Conservation (phyloP, 176 grass and related monocot genomes). For the Coix lacrymajobi region DNA sequence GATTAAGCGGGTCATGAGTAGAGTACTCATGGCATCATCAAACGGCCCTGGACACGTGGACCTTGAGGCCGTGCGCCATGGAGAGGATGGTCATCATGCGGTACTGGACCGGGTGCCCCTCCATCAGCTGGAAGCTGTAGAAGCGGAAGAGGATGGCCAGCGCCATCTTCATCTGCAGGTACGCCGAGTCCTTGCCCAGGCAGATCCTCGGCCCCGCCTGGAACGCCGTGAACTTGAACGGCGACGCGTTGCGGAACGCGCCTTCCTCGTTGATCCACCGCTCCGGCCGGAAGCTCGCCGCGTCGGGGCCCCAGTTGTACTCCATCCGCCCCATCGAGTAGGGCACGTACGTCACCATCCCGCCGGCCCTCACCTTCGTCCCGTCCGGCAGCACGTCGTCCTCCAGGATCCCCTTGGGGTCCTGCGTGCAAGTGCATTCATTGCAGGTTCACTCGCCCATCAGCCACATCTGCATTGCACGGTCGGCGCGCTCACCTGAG, state of each 20-base stretch:
- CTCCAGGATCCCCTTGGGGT: conserved; percentile 80
- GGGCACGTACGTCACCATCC: conserved; percentile 91
- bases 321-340: conserved; percentile 97
- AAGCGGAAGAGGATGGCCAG: conserved; percentile 80
- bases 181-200: conserved; percentile 93
- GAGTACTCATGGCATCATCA: too few relatives aligned
- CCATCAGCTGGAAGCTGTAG: conserved; percentile 64
- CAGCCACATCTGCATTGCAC: background rate
- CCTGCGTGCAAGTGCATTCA: conserved; percentile 20
- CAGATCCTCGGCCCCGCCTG: conserved; percentile 92
- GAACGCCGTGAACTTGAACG: conserved; percentile 99
- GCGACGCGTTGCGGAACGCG: conserved; percentile 62
- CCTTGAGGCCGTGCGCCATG: conserved; percentile 87
- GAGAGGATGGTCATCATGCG: conserved; percentile 96
- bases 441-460: background rate
- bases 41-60: conserved; percentile 49
- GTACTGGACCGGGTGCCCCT: conserved; percentile 70
- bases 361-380: conserved; percentile 73
- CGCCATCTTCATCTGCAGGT: conserved; percentile 97
- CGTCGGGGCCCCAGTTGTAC: conserved; percentile 94
- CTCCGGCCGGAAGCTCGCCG: conserved; percentile 61
- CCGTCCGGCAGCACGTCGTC: conserved; percentile 95
- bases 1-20: background rate
- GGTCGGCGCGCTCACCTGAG: conserved; percentile 59
- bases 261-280: conserved; percentile 81